Percentiles rank a stretch among this genome's conserved stretches.
phyloP scores from a whole-genome alignment of 371 early-diverging fungal species.

The Circinella minor region DNA sequence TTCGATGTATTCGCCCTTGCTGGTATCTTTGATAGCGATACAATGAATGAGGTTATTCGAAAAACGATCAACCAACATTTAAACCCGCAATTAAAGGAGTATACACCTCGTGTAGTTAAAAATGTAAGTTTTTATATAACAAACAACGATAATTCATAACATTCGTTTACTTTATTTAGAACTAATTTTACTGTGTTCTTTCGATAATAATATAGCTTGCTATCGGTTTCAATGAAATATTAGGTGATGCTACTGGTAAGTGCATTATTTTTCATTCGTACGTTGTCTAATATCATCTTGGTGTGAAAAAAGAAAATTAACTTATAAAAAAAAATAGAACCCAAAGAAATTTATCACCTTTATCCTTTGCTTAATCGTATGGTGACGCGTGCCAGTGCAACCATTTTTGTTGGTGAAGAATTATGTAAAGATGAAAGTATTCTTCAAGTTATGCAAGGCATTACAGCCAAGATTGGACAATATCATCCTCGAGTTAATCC shows the following conservation, averaged over 20 bases:
- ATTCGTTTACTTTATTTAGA: too few relatives aligned
- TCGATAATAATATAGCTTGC: background rate
- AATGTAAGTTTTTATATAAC: background rate
- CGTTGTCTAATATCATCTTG: too few relatives aligned
- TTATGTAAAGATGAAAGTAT: slow-evolving; percentile 18
- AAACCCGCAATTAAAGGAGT: slow-evolving; percentile 8
- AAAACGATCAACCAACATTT: slow-evolving; percentile 12
- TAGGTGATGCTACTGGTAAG: slow-evolving; percentile 5
- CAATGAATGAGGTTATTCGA: background rate
- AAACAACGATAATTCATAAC: too few relatives aligned
- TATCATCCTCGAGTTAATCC: background rate
- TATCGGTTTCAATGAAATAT: background rate
- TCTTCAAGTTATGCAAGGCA: slow-evolving; percentile 21
- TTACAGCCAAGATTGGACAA: slow-evolving; percentile 20
- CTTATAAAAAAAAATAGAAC: background rate
- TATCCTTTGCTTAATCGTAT: slow-evolving; percentile 19
- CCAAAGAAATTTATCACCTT: slow-evolving; percentile 6
- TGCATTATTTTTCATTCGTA: too few relatives aligned
- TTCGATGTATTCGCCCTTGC: slow-evolving; percentile 10
- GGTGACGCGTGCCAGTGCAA: slow-evolving; percentile 20
- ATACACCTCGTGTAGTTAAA: slow-evolving; percentile 13
- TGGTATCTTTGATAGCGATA: background rate
- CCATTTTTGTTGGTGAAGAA: slow-evolving; percentile 23
- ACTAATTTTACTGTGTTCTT: too few relatives aligned
- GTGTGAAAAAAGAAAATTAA: too few relatives aligned